Conservation (phyloP, 352 stramenopile genomes). For the Phytophthora quininea region DNA sequence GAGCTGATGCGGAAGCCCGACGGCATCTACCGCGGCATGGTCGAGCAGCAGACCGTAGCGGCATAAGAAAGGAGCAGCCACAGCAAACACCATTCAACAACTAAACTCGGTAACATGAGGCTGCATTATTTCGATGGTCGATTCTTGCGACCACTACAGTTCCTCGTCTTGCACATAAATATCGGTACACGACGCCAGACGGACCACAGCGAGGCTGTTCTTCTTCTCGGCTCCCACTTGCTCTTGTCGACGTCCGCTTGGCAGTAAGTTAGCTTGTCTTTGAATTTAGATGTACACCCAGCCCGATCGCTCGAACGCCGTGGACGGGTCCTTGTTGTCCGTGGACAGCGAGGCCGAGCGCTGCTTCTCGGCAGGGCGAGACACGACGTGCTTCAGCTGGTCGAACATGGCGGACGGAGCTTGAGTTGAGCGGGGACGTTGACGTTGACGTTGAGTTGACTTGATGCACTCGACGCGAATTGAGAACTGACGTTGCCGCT, state of each 20-base stretch:
- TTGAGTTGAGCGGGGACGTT: conserved; percentile 11
- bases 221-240: neutral
- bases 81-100: too few species aligned
- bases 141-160: conserved; percentile 16
- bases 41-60: conserved; percentile 1
- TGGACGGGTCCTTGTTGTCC: conserved; percentile 58
- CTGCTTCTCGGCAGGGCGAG: conserved; percentile 47
- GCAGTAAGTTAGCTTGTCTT: too few species aligned
- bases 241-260: conserved; percentile 15
- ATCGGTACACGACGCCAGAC: conserved; percentile 17
- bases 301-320: conserved; percentile 76
- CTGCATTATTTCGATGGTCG: neutral
- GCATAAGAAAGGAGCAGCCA: neutral
- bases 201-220: neutral
- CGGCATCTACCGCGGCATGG: conserved; percentile 44
- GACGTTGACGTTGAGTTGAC: conserved; percentile 6
- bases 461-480: conserved; percentile 35
- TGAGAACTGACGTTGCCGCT: conserved; percentile 37
- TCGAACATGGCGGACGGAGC: conserved; percentile 55
- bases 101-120: neutral
- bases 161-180: conserved; percentile 38
- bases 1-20: conserved; percentile 40
- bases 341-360: conserved; percentile 21
- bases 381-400: conserved; percentile 74
- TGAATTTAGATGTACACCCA: conserved; percentile 75